Conservation (phyloP, 345 rosid genomes). For the Euphorbia pulcherrima region DNA sequence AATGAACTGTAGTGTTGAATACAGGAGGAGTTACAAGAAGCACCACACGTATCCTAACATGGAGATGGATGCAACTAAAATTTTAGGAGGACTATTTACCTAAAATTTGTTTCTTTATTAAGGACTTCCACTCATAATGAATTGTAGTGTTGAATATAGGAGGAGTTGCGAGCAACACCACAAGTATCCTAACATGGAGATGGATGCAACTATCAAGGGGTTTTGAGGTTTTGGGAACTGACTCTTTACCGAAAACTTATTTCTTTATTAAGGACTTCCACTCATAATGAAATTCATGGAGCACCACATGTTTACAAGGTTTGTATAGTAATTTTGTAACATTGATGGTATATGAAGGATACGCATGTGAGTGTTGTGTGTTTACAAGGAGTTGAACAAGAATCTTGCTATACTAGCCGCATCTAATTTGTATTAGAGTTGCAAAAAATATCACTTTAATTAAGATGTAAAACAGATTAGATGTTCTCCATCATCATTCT, state of each 20-base stretch:
- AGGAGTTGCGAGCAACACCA: constrained; percentile 75
- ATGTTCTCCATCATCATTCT: neutral
- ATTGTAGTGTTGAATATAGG: constrained; percentile 41
- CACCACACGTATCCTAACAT: no score
- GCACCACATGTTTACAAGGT: constrained; percentile 94
- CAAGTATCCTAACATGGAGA: constrained; percentile 88
- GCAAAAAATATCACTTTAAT: neutral
- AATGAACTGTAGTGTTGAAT: constrained; percentile 20
- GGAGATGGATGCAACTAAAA: no score
- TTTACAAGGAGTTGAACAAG: neutral
- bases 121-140: no score
- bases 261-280: constrained; percentile 90
- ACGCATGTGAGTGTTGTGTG: neutral
- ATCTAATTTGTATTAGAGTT: neutral
- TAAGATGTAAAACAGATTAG: constrained; percentile 1
- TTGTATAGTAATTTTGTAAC: constrained; percentile 10
- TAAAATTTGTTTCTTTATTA: no score
- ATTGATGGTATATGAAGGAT: neutral
- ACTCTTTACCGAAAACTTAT: constrained; percentile 82
- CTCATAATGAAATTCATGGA: constrained; percentile 74
- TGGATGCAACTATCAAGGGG: constrained; percentile 88
- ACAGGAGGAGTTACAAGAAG: no score
- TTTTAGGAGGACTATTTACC: no score
- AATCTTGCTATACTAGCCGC: neutral
- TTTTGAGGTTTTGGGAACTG: constrained; percentile 83